Conservation (phyloP, 2,329 filamentous ascomycete species). For the Macrophomina tecta region DNA sequence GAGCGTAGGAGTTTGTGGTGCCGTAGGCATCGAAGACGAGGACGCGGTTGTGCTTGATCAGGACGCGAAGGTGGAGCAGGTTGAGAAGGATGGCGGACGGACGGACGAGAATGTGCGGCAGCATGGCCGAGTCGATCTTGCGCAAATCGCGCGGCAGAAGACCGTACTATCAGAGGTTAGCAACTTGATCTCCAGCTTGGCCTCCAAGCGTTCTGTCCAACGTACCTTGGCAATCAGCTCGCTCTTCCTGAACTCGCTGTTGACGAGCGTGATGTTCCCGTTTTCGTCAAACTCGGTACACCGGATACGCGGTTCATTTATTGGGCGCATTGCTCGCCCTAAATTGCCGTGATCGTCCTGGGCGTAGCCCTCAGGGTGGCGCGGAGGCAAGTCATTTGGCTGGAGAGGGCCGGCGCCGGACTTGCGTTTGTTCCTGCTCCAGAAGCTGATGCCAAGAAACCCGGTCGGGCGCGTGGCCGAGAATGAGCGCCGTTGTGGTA, state of each 20-base stretch:
- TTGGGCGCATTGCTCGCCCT: constrained; percentile 76
- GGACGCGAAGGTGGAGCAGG: constrained; percentile 90
- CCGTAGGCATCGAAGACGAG: constrained; percentile 97
- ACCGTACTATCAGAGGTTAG: constrained; percentile 69
- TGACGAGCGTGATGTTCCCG: constrained; percentile 89
- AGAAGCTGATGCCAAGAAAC: constrained; percentile 35
- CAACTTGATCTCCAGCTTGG: background rate
- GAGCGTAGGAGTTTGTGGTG: constrained; percentile 90
- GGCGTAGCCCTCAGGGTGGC: constrained; percentile 12
- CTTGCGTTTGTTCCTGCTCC: constrained; percentile 41
- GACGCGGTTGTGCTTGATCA: constrained; percentile 94
- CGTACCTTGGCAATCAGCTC: constrained; percentile 90
- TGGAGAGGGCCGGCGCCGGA: constrained; percentile 49
- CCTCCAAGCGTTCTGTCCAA: constrained; percentile 24
- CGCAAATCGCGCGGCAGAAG: constrained; percentile 91
- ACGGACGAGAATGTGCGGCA: constrained; percentile 93
- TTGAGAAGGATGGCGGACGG: constrained; percentile 94
- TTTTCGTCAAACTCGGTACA: constrained; percentile 96
- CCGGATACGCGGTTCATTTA: constrained; percentile 82
- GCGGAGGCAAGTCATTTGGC: constrained; percentile 20
- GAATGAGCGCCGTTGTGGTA: constrained; percentile 30
- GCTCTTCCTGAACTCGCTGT: constrained; percentile 96
- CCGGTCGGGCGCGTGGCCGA: constrained; percentile 30
- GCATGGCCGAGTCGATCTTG: constrained; percentile 95
- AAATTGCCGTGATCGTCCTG: constrained; percentile 65